A percentile compares a stretch with the other conserved stretches of the same genome.
These are phyloP conservation scores for Lizonia empirigonia DNA, from an alignment of 2,329 filamentous ascomycete species.

Conservation along the genomic window DNA sequence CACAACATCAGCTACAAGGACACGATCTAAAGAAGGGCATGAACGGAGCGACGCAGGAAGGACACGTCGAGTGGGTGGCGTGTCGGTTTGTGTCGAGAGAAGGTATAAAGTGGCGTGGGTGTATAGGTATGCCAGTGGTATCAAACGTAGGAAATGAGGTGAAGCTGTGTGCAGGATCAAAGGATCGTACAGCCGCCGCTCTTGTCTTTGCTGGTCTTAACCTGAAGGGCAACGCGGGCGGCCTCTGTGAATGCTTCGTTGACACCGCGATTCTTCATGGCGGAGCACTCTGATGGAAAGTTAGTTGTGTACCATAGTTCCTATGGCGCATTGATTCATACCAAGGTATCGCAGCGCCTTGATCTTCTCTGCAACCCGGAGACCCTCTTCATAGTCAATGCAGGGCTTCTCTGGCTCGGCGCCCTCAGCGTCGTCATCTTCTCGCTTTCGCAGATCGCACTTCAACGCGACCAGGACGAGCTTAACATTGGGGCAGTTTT, in stretches of 20 bases:
- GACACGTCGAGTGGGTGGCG: constrained; percentile 3
- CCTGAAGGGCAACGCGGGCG: constrained; percentile 81
- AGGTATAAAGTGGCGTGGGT: not conserved
- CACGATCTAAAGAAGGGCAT: constrained; percentile 20
- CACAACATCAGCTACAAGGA: constrained; percentile 11
- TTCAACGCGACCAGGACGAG: constrained; percentile 95
- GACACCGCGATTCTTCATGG: constrained; percentile 96
- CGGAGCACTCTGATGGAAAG: constrained; percentile 77
- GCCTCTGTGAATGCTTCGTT: constrained; percentile 99
- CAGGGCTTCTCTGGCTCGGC: constrained; percentile 59
- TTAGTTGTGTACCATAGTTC: constrained; percentile 11
- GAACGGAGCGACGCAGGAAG: constrained; percentile 10
- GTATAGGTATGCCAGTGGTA: not conserved
- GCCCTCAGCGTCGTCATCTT: constrained; percentile 62
- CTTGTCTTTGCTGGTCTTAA: constrained; percentile 58
- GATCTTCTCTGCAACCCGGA: constrained; percentile 90
- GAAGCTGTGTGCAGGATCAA: constrained; percentile 20
- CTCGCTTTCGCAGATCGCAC: constrained; percentile 87
- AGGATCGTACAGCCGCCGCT: constrained; percentile 49
- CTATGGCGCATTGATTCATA: constrained; percentile 44
- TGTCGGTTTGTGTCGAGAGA: constrained; percentile 5
- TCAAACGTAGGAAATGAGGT: not conserved
- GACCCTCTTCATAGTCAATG: constrained; percentile 89
- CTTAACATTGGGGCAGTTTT: constrained; percentile 95
- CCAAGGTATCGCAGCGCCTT: constrained; percentile 89